Percentiles rank a stretch among this genome's conserved stretches.
Evolutionary conservation across 768 basidiomycete species (phyloP).

Genomic region (Auricularia sp.): DNA sequence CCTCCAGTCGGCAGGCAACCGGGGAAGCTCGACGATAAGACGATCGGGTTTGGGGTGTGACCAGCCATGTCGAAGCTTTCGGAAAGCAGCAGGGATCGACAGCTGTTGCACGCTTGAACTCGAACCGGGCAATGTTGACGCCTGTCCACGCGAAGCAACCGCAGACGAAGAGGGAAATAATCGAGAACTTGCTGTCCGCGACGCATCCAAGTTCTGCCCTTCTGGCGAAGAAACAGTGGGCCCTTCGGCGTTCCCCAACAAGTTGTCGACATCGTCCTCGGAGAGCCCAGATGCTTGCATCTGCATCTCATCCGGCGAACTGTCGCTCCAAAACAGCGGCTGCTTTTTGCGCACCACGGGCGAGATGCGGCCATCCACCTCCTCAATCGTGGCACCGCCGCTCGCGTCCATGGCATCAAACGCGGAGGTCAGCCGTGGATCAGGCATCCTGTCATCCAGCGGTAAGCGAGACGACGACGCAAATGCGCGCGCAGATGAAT

Average conservation of each 20-base stretch:
- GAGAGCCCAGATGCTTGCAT: background rate
- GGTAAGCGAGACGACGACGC: background rate
- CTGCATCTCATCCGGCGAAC: background rate
- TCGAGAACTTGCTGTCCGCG: too few relatives aligned
- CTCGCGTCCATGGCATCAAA: background rate
- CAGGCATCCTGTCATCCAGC: background rate
- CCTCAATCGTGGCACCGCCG: background rate
- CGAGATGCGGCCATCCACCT: background rate
- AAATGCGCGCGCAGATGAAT: too few relatives aligned
- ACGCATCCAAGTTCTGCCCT: too few relatives aligned
- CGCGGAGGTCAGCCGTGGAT: background rate
- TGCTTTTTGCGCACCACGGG: background rate
- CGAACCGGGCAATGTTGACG: too few relatives aligned
- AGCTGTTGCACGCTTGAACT: background rate
- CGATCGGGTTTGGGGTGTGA: background rate
- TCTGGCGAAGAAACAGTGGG: too few relatives aligned
- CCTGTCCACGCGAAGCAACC: too few relatives aligned
- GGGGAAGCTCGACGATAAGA: background rate
- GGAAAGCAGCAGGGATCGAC: background rate
- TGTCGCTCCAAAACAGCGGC: conserved; percentile 1
- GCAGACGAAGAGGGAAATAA: too few relatives aligned
- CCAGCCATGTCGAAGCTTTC: background rate
- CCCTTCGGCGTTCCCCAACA: background rate
- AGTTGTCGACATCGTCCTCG: background rate
- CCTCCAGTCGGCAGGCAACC: background rate